Evolutionary conservation across 1,284 basidiomycete genomes (phyloP).

Genomic region (Exobasidium rhododendri): DNA sequence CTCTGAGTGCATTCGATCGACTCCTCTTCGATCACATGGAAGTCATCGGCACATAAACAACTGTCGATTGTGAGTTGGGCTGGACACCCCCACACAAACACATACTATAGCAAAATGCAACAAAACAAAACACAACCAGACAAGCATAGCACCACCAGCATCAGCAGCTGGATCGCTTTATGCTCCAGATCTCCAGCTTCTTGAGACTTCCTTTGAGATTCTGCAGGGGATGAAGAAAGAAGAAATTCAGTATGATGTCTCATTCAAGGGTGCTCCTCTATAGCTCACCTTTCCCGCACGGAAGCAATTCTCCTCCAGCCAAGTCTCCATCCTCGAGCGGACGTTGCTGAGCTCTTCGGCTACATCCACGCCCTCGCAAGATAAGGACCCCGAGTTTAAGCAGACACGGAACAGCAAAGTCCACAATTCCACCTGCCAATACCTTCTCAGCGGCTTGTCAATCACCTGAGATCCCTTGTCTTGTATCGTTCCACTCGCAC

Average conservation of each 20-base stretch:
- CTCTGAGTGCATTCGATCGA: background rate
- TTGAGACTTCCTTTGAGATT: conserved; percentile 49
- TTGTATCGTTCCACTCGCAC: background rate
- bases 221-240: background rate
- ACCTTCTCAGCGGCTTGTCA: conserved; percentile 77
- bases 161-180: conserved; percentile 25
- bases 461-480: conserved; percentile 10
- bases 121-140: background rate
- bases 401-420: conserved; percentile 76
- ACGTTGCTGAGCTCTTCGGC: conserved; percentile 60
- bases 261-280: background rate
- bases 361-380: conserved; percentile 64
- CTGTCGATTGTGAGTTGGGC: no score
- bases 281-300: conserved; percentile 65
- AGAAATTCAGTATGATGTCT: background rate
- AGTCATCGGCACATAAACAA: background rate
- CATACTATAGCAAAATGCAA: no score
- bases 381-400: conserved; percentile 63
- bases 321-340: conserved; percentile 77
- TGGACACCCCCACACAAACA: no score
- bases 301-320: conserved; percentile 67
- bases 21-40: background rate
- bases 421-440: conserved; percentile 93
- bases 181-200: conserved; percentile 51
- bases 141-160: background rate